phyloP scores from a whole-genome alignment of 768 basidiomycete genomes.

The Trametes maxima region DNA sequence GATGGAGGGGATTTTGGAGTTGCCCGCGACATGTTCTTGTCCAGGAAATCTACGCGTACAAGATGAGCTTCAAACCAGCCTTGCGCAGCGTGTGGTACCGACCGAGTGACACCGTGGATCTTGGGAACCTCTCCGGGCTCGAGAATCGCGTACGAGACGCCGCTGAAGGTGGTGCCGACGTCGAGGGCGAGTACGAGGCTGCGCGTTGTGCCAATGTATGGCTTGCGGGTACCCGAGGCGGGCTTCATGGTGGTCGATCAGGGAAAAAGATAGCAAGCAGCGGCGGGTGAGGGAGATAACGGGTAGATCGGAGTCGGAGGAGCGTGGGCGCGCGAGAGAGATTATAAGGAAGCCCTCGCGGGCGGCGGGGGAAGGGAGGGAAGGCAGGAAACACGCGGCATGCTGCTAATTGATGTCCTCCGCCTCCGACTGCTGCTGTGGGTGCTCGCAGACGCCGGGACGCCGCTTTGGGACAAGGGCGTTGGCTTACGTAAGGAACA shows the following conservation, averaged over 20 bases:
- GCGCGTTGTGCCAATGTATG: conserved; percentile 63
- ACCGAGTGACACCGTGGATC: conserved; percentile 82
- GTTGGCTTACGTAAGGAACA: conserved; percentile 23
- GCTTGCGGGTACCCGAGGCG: conserved; percentile 68
- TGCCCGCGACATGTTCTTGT: conserved; percentile 84
- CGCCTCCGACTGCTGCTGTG: background rate
- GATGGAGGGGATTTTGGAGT: conserved; percentile 79
- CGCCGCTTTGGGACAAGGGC: conserved; percentile 1
- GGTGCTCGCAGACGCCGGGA: conserved; percentile 2
- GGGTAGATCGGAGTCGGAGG: conserved; percentile 7
- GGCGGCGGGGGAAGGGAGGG: conserved; percentile 13
- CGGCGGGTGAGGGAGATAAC: conserved; percentile 16
- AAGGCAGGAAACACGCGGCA: conserved; percentile 24
- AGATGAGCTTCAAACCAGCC: background rate
- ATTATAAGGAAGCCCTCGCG: conserved; percentile 18
- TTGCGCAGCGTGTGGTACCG: conserved; percentile 19
- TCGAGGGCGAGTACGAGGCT: conserved; percentile 80
- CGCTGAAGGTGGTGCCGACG: conserved; percentile 82
- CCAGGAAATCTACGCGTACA: conserved; percentile 64
- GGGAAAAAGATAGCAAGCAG: conserved; percentile 6
- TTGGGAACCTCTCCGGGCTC: conserved; percentile 82
- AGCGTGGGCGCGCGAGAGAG: conserved; percentile 5
- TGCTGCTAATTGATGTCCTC: conserved; percentile 12
- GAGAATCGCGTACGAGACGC: conserved; percentile 81
- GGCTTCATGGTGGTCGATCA: conserved; percentile 46